These are phyloP conservation scores for Salix udensis DNA, from an alignment of 345 rosid genomes.

Conservation along the genomic window DNA sequence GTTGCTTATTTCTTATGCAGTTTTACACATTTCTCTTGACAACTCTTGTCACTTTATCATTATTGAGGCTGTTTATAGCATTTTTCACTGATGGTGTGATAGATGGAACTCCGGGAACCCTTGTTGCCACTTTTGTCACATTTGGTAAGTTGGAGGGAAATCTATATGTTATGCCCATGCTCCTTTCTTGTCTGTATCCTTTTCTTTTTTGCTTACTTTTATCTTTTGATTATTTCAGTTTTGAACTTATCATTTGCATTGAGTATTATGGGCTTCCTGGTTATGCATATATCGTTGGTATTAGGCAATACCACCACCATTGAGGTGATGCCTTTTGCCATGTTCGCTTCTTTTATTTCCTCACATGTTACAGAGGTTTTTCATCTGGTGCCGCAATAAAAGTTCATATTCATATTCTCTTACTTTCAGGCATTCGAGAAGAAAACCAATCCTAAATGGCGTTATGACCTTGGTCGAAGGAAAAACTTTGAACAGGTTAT, in stretches of 20 bases:
- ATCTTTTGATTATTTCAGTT: slow-evolving; percentile 16
- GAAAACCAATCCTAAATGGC: slow-evolving; percentile 24
- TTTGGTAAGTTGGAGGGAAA: slow-evolving; percentile 18
- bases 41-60: slow-evolving; percentile 23
- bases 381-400: not conserved
- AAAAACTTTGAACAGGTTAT: slow-evolving; percentile 30
- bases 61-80: slow-evolving; percentile 21
- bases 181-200: not conserved
- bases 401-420: not conserved
- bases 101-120: slow-evolving; percentile 22
- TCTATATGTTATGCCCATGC: not conserved
- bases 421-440: slow-evolving; percentile 26
- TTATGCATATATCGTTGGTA: slow-evolving; percentile 29
- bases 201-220: not conserved
- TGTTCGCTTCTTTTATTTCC: too few species aligned
- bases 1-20: slow-evolving; percentile 9
- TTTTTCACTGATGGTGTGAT: slow-evolving; percentile 24
- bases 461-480: slow-evolving; percentile 28
- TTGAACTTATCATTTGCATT: slow-evolving; percentile 31
- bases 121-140: slow-evolving; percentile 25
- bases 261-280: slow-evolving; percentile 32
- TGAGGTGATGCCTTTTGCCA: slow-evolving; percentile 20
- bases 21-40: slow-evolving; percentile 33
- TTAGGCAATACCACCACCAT: slow-evolving; percentile 28
- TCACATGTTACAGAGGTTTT: not conserved